These are phyloP conservation scores for Trichoderma harzianum DNA, from an alignment of 2,329 filamentous ascomycete genomes.

Conservation along the genomic window DNA sequence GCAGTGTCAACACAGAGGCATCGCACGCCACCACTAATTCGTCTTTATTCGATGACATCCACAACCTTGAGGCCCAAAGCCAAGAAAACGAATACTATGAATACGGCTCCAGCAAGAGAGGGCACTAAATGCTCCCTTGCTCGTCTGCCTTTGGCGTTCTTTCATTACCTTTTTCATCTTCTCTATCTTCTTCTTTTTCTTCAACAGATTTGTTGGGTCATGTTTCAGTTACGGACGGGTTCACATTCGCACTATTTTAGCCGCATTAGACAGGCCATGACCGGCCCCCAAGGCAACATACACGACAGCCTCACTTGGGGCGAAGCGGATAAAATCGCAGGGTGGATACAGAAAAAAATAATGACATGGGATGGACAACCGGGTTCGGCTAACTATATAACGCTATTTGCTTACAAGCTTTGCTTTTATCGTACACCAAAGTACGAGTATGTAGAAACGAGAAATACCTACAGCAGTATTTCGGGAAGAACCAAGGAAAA, in stretches of 20 bases:
- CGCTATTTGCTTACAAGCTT: not conserved
- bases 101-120: not conserved
- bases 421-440: not conserved
- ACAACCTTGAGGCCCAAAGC: conserved; percentile 32
- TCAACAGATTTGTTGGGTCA: not conserved
- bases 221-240: not conserved
- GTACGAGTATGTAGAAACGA: not conserved
- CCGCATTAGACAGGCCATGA: not conserved
- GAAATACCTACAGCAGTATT: not conserved
- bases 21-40: conserved; percentile 20
- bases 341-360: not conserved
- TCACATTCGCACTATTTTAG: conserved; percentile 5
- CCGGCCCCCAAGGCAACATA: not conserved
- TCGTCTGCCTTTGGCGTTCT: not conserved
- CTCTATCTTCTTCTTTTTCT: not conserved
- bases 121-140: not conserved
- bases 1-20: conserved; percentile 22
- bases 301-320: not conserved
- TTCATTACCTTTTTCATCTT: not conserved
- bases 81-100: conserved; percentile 26
- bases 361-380: not conserved
- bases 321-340: not conserved
- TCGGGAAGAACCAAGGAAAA: not conserved
- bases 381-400: not conserved
- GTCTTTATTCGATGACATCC: conserved; percentile 29